Conservation (phyloP, 148 eudicot species). For the Selenicereus undatus region DNA sequence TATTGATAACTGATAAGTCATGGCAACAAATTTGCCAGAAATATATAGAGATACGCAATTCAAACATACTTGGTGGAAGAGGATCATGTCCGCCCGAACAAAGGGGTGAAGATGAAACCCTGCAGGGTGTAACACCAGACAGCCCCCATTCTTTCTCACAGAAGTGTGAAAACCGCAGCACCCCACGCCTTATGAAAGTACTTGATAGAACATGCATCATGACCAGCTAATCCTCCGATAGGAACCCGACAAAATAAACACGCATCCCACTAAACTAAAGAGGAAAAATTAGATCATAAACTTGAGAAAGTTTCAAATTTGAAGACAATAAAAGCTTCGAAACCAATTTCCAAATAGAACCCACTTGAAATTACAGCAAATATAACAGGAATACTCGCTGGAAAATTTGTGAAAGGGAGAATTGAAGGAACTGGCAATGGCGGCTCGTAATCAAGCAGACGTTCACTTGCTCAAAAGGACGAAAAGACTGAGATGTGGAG, state of each 20-base stretch:
- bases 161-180: slow-evolving; percentile 32
- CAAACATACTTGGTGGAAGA: slow-evolving; percentile 21
- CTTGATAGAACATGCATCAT: slow-evolving; percentile 41
- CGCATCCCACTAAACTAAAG: background rate
- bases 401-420: background rate
- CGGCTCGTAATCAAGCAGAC: background rate
- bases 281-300: background rate
- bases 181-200: slow-evolving; percentile 35
- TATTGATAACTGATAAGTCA: background rate
- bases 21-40: background rate
- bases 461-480: background rate
- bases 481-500: background rate
- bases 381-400: background rate
- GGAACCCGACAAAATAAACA: background rate
- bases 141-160: slow-evolving; percentile 28
- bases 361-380: background rate
- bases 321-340: background rate
- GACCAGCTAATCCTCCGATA: slow-evolving; percentile 30
- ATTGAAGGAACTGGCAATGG: background rate
- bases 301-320: background rate
- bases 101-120: slow-evolving; percentile 31
- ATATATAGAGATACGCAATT: background rate
- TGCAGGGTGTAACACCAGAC: slow-evolving; percentile 27
- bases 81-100: slow-evolving; percentile 28
- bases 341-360: background rate